Base-by-base conservation (phyloP, 768 basidiomycete species). In the Mycena sanguinolenta region DNA sequence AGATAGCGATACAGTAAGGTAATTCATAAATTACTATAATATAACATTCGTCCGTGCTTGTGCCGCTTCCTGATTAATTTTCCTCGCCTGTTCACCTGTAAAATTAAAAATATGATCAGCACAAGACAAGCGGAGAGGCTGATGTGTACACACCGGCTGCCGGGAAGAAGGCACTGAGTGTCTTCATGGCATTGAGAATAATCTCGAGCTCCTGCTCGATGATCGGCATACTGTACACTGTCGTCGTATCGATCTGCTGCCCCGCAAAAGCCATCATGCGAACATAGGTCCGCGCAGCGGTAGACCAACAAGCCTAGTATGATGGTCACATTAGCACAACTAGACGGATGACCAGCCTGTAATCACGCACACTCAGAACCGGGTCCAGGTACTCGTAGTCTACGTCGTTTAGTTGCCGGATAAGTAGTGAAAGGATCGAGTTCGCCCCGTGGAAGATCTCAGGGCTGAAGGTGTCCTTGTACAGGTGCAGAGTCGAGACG, bases 381-480 rank as follows among this genome's bases (percentile, higher is more conserved):
- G 89, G 88, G 78, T 90, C 88, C 21, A 90, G 77, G 69, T 82
- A 85, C 63, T 82, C 81, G 74, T 88, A 90, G 73, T 90, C 89
- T 8, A 77, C 81, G 32, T 87, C 86, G 58, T 75, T 77, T 23
- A 90, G 80, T 46, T 86, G 82, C 28, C 83, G 82, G 32, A 90
- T 82, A 25, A 88, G 80, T 30, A 80, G 76, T 23, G n/a, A n/a
- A n/a, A 85, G 79, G 10, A 88, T 77, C 6, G 84, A 78, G 67
- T 83, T 82, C 3, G 84, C 86, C 0, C 87, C 84, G 71, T 81
- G 80, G 16, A 85, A 75, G 36, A 84, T 82, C 67, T 84, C 83
- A 64, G 81, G 75, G 59, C 86, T 83, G 38, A 80, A 75, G 36
- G 78, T 75, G 65, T 84, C 83, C 32, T 82, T 80, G 69, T 86